Conservation (phyloP, 2,329 filamentous ascomycete genomes). For the Rhynchosporium graminicola region DNA sequence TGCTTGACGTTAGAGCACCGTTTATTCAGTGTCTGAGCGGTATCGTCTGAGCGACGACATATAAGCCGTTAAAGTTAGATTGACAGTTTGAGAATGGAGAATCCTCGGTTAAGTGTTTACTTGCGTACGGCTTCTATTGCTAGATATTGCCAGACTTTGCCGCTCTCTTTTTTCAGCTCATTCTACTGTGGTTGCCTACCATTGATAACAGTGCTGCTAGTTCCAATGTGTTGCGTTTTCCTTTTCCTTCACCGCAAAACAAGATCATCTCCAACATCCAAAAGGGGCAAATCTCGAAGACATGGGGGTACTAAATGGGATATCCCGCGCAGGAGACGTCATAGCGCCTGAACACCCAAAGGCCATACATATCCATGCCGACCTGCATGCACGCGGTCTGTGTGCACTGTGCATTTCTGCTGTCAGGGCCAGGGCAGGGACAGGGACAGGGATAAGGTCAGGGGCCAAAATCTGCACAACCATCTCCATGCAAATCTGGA, state of each 20-base stretch:
- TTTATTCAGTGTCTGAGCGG: constrained; percentile 7
- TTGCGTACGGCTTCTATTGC: too few relatives aligned
- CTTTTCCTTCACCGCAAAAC: not conserved
- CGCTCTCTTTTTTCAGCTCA: too few relatives aligned
- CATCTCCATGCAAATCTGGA: not conserved
- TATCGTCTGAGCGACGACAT: not conserved
- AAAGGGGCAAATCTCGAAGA: constrained; percentile 7
- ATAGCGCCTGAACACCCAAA: constrained; percentile 15
- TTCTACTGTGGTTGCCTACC: too few relatives aligned
- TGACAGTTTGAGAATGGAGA: not conserved
- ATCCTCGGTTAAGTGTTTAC: too few relatives aligned
- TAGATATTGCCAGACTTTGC: too few relatives aligned
- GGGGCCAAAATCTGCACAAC: not conserved
- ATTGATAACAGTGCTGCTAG: too few relatives aligned
- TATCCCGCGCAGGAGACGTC: constrained; percentile 21
- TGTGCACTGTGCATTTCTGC: constrained; percentile 15
- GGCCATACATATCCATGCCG: too few relatives aligned
- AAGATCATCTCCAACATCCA: constrained; percentile 1
- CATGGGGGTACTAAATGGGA: constrained; percentile 4
- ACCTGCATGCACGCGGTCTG: not conserved
- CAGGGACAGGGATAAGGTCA: not conserved
- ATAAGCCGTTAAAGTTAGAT: constrained; percentile 7
- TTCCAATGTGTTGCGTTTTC: too few relatives aligned
- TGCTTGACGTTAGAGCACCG: not conserved
- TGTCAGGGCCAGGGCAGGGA: not conserved